phyloP scores from a whole-genome alignment of 768 basidiomycete genomes.

The Psilocybe cyanescens region DNA sequence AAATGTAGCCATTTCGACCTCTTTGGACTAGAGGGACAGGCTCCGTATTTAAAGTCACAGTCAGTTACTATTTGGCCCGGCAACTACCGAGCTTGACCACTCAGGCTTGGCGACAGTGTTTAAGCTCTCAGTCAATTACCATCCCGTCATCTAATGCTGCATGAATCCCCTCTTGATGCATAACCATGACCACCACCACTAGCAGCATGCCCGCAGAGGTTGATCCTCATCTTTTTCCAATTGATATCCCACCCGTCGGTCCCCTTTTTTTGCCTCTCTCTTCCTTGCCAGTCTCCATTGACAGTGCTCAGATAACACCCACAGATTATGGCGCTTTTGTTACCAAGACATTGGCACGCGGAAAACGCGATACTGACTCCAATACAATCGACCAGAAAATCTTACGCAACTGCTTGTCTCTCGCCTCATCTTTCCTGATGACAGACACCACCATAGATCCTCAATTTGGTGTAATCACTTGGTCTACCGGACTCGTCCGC shows the following conservation, averaged over 20 bases:
- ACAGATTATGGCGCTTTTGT: slow-evolving; percentile 70
- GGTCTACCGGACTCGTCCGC: slow-evolving; percentile 68
- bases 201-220: slow-evolving; percentile 17
- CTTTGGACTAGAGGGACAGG: not conserved
- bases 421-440: slow-evolving; percentile 80
- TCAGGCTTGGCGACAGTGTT: not conserved
- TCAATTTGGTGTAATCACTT: slow-evolving; percentile 57
- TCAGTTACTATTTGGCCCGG: slow-evolving; percentile 10
- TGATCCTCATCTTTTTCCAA: slow-evolving; percentile 15
- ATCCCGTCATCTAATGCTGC: not conserved
- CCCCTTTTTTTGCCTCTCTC: not conserved
- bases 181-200: slow-evolving; percentile 13
- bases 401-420: slow-evolving; percentile 65
- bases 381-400: slow-evolving; percentile 59
- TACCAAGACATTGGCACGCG: slow-evolving; percentile 50
- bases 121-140: not conserved
- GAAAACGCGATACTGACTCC: slow-evolving; percentile 15
- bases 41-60: not conserved
- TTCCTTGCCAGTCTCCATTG: slow-evolving; percentile 7
- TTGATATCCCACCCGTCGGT: slow-evolving; percentile 24
- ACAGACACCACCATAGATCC: slow-evolving; percentile 73
- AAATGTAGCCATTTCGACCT: slow-evolving; percentile 24
- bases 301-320: slow-evolving; percentile 35
- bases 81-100: slow-evolving; percentile 7
- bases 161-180: slow-evolving; percentile 5